Evolutionary conservation across 129 eudicot genomes (phyloP), one percentile per base, ranked within the genome.

Genomic region (Artemisia tridentata): DNA sequence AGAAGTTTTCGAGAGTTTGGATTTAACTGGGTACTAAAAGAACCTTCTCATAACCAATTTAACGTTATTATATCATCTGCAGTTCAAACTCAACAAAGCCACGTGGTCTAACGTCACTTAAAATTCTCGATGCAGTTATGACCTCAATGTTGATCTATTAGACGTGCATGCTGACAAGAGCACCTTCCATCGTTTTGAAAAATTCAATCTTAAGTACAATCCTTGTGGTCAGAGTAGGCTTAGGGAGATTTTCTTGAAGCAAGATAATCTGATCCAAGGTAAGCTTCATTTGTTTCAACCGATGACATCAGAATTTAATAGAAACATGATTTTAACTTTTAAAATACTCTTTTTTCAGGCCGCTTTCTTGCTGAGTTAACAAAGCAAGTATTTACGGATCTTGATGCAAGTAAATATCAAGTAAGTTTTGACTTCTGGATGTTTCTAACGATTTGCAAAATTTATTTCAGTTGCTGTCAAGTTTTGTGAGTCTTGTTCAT

Each of bases 141-240:
- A 95, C 79, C 85, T 90, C 65, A 95, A 90, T 77, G 99, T 95
- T 70, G 99, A 95, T 80, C 86, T 95, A 76, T 80, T 95, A 81
- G 99, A 95, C 54, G 99, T 95, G 64, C 99, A 95, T 86, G 99
- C 99, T 61, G 99, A 95, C 89, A 95, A 95, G 88, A 95, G 99
- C 81, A 95, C 99, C 38, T 95, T 95, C 64, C 99, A 95, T 76
- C 99, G 99, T 57, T 95, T 95, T 83, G 99, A 95, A 79, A 95
- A 95, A 80, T 95, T 95, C 63, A 95, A 95, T 72, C 89, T 95
- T 53, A 95, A 95, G 85, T 95, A 95, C 74, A 95, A 95, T 82
- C 99, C 99, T 14, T 95, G 99, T 78, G 99, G 99, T 79, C 99
- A 95, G 73, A 95, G 99, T 84, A 85, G 99, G 81, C 99, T 95